A percentile compares a stretch with the other conserved stretches of the same genome.
These are phyloP conservation scores for Physaria fendleri DNA, from an alignment of 345 rosid species.

Conservation along the genomic window DNA sequence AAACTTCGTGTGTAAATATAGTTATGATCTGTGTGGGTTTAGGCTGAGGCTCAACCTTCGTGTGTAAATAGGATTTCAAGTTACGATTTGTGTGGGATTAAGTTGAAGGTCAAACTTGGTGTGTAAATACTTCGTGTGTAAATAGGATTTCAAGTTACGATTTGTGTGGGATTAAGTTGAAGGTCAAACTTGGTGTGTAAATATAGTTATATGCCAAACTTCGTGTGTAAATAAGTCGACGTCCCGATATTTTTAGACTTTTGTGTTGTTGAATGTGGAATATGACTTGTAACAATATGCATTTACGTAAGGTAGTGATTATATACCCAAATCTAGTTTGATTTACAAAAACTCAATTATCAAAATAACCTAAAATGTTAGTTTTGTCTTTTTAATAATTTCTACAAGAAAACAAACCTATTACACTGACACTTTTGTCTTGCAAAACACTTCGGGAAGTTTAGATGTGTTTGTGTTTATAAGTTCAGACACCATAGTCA, in stretches of 20 bases:
- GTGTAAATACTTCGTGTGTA: too few species aligned
- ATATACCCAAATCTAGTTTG: background rate
- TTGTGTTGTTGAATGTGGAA: slow-evolving; percentile 9
- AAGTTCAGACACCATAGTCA: background rate
- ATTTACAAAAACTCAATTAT: background rate
- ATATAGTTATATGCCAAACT: too few species aligned
- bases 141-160: too few species aligned
- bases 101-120: too few species aligned
- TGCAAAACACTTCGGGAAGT: background rate
- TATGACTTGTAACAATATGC: background rate
- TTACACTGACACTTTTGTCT: background rate
- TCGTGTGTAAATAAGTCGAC: too few species aligned
- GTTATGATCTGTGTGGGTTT: too few species aligned
- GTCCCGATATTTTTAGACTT: background rate
- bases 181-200: too few species aligned
- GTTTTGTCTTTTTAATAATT: background rate
- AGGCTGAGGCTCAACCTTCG: too few species aligned
- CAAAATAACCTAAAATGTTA: background rate
- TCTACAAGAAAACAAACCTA: background rate
- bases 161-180: too few species aligned
- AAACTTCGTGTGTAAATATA: too few species aligned
- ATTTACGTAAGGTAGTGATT: background rate
- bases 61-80: too few species aligned
- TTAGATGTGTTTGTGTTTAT: background rate
- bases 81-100: too few species aligned